Evolutionary conservation across 768 basidiomycete species (phyloP).

Genomic region (Suillus decipiens): DNA sequence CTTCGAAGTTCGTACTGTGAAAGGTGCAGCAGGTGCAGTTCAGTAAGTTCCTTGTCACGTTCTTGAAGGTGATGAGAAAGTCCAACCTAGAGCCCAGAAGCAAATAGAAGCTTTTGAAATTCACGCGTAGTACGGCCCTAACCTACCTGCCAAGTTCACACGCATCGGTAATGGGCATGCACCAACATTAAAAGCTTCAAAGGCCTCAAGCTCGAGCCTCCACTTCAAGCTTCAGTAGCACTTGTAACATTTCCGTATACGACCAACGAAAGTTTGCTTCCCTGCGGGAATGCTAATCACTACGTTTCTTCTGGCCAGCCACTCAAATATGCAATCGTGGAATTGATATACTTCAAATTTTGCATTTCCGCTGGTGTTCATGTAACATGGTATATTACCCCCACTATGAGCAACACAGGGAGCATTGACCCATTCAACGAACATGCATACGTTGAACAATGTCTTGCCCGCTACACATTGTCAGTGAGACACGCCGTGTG

Average conservation of each 20-base stretch:
- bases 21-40: not conserved
- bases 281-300: not conserved
- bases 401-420: constrained; percentile 56
- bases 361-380: constrained; percentile 11
- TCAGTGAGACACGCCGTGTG: constrained; percentile 72
- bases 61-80: not conserved
- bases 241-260: not conserved
- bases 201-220: not conserved
- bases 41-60: not conserved
- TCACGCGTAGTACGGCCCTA: not conserved
- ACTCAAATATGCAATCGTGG: constrained; percentile 27
- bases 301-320: not conserved
- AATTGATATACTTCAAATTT: constrained; percentile 43
- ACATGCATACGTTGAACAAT: constrained; percentile 77
- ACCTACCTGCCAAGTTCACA: not conserved
- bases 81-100: not conserved
- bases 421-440: constrained; percentile 79
- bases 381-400: constrained; percentile 45
- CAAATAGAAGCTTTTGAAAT: not conserved
- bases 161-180: not conserved
- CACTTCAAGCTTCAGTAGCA: not conserved
- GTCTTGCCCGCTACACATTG: constrained; percentile 75
- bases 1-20: not conserved
- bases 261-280: not conserved
- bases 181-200: not conserved